Base-by-base conservation (phyloP, 2,329 filamentous ascomycete species). In the Metarhizium robertsii region DNA sequence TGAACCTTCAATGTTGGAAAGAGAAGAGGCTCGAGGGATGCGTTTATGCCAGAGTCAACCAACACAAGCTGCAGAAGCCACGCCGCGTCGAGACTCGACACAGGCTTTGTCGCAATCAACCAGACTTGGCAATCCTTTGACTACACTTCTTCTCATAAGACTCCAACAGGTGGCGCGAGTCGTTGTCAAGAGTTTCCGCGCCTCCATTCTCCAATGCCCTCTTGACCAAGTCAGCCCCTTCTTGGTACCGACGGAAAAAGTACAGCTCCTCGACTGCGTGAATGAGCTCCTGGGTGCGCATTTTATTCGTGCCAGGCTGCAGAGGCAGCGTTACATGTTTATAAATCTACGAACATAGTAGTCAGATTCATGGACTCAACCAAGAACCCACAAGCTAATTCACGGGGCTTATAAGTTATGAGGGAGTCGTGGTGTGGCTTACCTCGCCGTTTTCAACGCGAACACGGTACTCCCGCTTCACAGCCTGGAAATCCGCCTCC, bases 231-330 rank as follows among this genome's bases (percentile, higher is more conserved):
- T 62, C 61, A n/a, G 71, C 67, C 2, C 73, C 78, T 54, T 79
- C 73, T 1, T 65, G 64, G 56, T 73, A 83, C 38, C 73, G 67
- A 6, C 71, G 66, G 60, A 77, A 77, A 64, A 79, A 83, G 61
- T 83, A 83, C 48, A 83, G 69, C 65, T 83, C 80, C 62, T 83
- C 79, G 7, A 79, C 75, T 0, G 79, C 80, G 61, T 83, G 79
- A 20, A 81, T 57, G 10, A 79, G 61, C n/a, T 77, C 72, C 59
- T 82, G 78, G 1, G 72, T 68, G 38, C 75, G 70, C 46, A 72
- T 73, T 61, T 82, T 83, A 36, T 70, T 67, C 4, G 73, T 63
- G 4, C 53, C 61, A 10, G 62, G 58, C 2, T 59, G 60, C 11
- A 79, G 59, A 0, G 79, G 78, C 2, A 80, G 60, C 6, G 63